Base-by-base conservation (phyloP, 2,329 filamentous ascomycete species). In the Aspergillus terreus region DNA sequence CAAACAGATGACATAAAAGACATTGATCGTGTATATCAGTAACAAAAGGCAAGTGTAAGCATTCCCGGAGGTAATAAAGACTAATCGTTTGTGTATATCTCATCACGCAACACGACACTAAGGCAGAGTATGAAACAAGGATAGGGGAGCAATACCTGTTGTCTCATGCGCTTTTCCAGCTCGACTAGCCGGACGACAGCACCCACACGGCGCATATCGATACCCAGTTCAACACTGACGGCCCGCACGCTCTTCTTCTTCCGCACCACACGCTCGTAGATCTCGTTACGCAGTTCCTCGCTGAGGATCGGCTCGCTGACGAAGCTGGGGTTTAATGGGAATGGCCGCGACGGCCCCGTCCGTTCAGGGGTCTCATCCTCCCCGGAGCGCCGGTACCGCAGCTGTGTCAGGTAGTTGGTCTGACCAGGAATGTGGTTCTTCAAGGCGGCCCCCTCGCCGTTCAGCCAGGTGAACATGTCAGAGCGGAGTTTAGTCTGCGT, bases 31-130 rank as follows among this genome's bases (percentile, higher is more conserved):
- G 46, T 55, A 51, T 38, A 55, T 62, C 63, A 67, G 64, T 46
- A 36, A 57, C 50, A 60, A 54, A 59, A 61, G 83, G 86, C 82
- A 85, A 30, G 80, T 82, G 64, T 71, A 72, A 71, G 63, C 74
- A 96, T 70, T 84, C 66, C 66, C 66, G 60, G 62, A 50, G 54
- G 27, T 97, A 92, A 96, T 96, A 81, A 95, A 96, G 92, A 97
- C 92, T 96, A 96, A 97, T 96, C 92, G 92, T 87, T 82, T 84
- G 85, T 83, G 82, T 77, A 71, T 81, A 83, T 75, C 81, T 89
- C 85, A 88, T 88, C 85, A 87, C 78, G 35, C 35, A 38, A 38
- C 10, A 44, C 51, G 38, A 44, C 47, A 49, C 23, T 4, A 44
- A 50, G 27, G 40, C 4, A 27, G n/a, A 33, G 19, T 19, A 44